phyloP scores from a whole-genome alignment of 1,284 basidiomycete genomes.

The Ustilago trichophora region DNA sequence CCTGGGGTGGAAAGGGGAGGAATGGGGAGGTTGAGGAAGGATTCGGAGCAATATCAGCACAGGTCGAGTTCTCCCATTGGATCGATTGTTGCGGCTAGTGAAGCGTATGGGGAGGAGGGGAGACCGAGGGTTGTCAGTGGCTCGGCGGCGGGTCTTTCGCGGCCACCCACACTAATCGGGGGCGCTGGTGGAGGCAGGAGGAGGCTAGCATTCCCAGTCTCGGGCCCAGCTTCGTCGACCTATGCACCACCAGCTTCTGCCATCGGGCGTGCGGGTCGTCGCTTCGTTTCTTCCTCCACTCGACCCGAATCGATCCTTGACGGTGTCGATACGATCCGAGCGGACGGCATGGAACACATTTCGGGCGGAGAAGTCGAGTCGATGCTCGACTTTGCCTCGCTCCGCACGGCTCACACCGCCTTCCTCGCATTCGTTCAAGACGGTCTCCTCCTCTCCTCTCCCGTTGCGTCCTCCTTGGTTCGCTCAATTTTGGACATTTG shows the following conservation, averaged over 20 bases:
- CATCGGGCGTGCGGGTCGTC: no score
- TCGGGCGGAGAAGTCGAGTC: conserved; percentile 43
- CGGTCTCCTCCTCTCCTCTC: conserved; percentile 77
- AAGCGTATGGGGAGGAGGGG: conserved; percentile 22
- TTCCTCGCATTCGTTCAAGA: conserved; percentile 82
- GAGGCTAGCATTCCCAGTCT: conserved; percentile 36
- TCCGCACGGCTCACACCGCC: conserved; percentile 79
- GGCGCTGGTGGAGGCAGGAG: conserved; percentile 7
- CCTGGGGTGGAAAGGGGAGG: neutral
- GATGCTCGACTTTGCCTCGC: conserved; percentile 78
- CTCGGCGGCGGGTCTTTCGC: conserved; percentile 16
- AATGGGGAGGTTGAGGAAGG: conserved; percentile 18
- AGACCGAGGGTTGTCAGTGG: conserved; percentile 20
- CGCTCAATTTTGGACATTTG: conserved; percentile 80
- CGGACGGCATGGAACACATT: conserved; percentile 4
- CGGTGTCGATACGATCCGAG: conserved; percentile 22
- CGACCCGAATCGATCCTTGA: conserved; percentile 29
- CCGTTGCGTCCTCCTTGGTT: conserved; percentile 73
- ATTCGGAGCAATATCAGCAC: conserved; percentile 16
- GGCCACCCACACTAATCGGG: conserved; percentile 16
- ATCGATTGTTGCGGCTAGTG: conserved; percentile 18
- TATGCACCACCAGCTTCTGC: conserved; percentile 3
- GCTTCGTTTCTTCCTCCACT: conserved; percentile 35
- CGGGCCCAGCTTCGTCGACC: conserved; percentile 27
- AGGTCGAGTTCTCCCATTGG: conserved; percentile 12